Conservation (phyloP, 345 rosid species). For the Noccaea caerulescens region DNA sequence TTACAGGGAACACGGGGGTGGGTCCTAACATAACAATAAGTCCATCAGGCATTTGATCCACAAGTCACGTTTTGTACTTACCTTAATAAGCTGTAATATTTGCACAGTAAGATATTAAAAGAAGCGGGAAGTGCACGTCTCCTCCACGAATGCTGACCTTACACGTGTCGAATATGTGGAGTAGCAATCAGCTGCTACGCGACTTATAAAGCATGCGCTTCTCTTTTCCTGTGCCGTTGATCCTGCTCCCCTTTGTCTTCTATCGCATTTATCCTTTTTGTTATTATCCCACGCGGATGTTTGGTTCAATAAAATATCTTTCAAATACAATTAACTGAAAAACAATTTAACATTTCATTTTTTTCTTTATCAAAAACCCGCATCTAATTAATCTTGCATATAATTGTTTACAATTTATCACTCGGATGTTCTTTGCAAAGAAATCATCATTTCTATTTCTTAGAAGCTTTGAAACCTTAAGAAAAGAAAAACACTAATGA, state of each 20-base stretch:
- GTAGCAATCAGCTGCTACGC: neutral
- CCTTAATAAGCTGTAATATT: neutral
- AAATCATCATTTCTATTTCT: too few relatives aligned
- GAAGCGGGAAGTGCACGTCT: slow-evolving; percentile 38
- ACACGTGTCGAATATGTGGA: slow-evolving; percentile 15
- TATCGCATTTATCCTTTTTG: neutral
- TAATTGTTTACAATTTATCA: too few relatives aligned
- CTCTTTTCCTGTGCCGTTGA: neutral
- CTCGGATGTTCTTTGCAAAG: too few relatives aligned
- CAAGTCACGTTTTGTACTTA: slow-evolving; percentile 33
- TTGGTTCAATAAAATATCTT: neutral
- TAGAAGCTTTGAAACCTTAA: too few relatives aligned
- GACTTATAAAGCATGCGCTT: neutral
- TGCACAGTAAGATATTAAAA: neutral
- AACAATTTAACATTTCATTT: too few relatives aligned
- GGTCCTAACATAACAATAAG: slow-evolving; percentile 15
- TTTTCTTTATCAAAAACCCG: too few relatives aligned
- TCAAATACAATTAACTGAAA: too few relatives aligned
- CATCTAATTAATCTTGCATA: too few relatives aligned
- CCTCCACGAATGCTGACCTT: neutral
- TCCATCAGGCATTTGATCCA: slow-evolving; percentile 18
- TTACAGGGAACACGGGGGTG: slow-evolving; percentile 2
- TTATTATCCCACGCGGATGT: neutral
- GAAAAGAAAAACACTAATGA: too few relatives aligned
- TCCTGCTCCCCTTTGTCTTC: neutral